These are phyloP conservation scores for Cinnamomum chago DNA, from an alignment of 164 flowering plant species.

Conservation along the genomic window DNA sequence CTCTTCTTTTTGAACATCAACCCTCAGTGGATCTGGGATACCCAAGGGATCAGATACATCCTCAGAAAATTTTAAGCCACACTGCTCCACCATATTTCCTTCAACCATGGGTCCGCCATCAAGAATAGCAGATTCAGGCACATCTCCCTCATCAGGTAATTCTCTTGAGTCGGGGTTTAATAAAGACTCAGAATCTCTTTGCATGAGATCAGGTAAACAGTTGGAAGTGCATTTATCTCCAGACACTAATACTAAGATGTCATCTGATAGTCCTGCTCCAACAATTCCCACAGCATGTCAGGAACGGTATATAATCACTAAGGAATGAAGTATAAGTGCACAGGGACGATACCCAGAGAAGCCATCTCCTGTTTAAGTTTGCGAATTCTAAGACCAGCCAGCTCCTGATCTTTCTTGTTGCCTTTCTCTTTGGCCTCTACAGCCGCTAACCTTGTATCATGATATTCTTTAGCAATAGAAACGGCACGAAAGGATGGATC, in stretches of 20 bases:
- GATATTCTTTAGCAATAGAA: conserved; percentile 66
- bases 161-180: conserved; percentile 16
- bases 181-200: conserved; percentile 17
- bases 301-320: neutral
- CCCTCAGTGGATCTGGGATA: conserved; percentile 21
- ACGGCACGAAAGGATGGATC: conserved; percentile 48
- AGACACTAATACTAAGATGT: conserved; percentile 38
- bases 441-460: conserved; percentile 65
- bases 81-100: conserved; percentile 16
- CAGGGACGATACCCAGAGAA: conserved; percentile 48
- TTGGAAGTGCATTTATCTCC: conserved; percentile 26
- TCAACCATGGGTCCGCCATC: conserved; percentile 20
- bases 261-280: conserved; percentile 66
- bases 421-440: conserved; percentile 62
- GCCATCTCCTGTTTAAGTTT: conserved; percentile 82
- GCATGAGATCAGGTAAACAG: conserved; percentile 14
- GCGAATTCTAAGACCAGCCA: conserved; percentile 67
- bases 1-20: conserved; percentile 30
- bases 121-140: conserved; percentile 5
- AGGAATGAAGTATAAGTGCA: neutral
- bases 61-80: conserved; percentile 18
- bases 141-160: conserved; percentile 10
- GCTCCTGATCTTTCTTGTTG: conserved; percentile 70
- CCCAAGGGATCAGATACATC: conserved; percentile 12
- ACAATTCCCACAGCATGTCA: conserved; percentile 8